These are phyloP conservation scores for Saccharomycopsis olivae DNA, from an alignment of 805 yeast species.

Conservation along the genomic window DNA sequence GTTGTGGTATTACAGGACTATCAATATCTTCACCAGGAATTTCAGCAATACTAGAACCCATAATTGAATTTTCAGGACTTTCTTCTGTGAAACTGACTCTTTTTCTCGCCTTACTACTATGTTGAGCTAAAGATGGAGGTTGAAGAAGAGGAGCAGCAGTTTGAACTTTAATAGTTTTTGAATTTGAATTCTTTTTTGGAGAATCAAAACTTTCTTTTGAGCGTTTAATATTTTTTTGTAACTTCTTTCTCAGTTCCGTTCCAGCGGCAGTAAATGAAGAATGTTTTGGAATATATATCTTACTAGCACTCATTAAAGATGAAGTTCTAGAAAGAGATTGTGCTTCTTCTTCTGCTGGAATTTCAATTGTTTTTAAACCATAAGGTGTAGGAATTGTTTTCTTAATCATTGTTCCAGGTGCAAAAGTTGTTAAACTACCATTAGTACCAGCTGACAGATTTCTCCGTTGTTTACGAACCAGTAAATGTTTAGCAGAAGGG, in stretches of 20 bases:
- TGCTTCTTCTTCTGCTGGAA: constrained; percentile 7
- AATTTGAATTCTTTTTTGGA: neutral
- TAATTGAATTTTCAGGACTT: constrained; percentile 11
- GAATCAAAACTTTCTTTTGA: neutral
- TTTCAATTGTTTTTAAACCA: constrained; percentile 17
- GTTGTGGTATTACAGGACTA: neutral
- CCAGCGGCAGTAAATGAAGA: constrained; percentile 5
- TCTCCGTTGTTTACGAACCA: neutral
- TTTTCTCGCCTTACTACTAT: constrained; percentile 16
- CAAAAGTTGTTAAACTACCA: neutral
- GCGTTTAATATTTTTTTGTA: neutral
- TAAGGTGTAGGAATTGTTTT: constrained; percentile 17
- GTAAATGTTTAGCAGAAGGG: neutral
- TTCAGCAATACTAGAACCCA: constrained; percentile 5
- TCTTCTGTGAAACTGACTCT: constrained; percentile 18
- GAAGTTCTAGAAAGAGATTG: constrained; percentile 10
- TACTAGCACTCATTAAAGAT: constrained; percentile 2
- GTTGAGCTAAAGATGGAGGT: constrained; percentile 20
- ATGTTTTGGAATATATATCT: constrained; percentile 1
- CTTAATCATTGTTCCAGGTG: constrained; percentile 2
- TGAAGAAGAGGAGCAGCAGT: constrained; percentile 7
- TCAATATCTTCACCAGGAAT: constrained; percentile 1
- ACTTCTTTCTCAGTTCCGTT: neutral
- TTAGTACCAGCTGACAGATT: neutral
- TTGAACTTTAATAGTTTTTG: neutral